Base-by-base conservation (phyloP, 2,329 filamentous ascomycete genomes). In the Tolypocladium album region DNA sequence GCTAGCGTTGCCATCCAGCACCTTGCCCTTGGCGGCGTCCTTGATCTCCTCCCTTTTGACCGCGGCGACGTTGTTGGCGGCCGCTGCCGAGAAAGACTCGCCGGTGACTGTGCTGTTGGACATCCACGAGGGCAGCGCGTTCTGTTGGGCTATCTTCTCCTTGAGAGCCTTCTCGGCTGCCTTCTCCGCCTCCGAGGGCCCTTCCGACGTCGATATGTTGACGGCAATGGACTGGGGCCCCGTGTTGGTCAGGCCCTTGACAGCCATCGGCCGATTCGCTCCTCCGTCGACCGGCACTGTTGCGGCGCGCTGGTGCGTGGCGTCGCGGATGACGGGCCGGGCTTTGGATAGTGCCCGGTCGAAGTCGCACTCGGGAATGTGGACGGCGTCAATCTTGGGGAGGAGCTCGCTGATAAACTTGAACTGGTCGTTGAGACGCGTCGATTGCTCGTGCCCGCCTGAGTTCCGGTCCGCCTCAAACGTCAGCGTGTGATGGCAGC, bases 381-480 rank as follows among this genome's bases (percentile, higher is more conserved):
- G 78, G 7, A 87, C 80, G n/a, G 82, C 79, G 69, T 94, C 90
- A 61, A 95, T 90, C 68, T 88, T 82, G 59, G 88, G 88, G 63
- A 95, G 78, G 59, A 92, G 79, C 61, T 89, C 84, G 60, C 89
- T 88, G 65, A 94, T 86, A 67, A 90, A 90, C 66, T 86, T 87
- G 72, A 93, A 87, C 71, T 93, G 88, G 67, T 86, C 85, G 73
- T 93, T 93, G 67, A 94, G 78, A 55, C 86, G 81, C 27, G 87
- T 88, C 55, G 87, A 87, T 67, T 88, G 84, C 72, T 90, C 87
- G 63, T 88, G 85, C 11, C 88, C 88, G 39, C 87, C 86, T 13
- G 86, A 83, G 60, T 86, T 82, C 43, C 86, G 84, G 62, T 89
- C 84, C 45, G 85, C 81, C 64, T 88, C 85, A 59, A 85, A 84